Evolutionary conservation across 441 rosid species (phyloP), one percentile per base, ranked within the genome.

Genomic region (Viola pubescens): DNA sequence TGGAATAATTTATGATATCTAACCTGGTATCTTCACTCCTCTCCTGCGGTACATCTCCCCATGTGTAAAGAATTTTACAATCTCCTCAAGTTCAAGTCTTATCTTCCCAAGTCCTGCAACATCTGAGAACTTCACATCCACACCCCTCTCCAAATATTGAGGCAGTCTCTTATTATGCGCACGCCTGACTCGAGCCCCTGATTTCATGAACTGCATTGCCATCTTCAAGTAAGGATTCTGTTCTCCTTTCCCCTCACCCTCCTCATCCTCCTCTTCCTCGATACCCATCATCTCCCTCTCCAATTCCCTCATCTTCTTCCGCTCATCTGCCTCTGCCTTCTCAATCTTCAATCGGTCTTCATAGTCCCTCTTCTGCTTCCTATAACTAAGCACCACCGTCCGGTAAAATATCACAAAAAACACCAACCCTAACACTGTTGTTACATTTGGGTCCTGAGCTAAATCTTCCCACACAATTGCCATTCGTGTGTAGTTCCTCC

Each of bases 61-160:
- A 56, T 91, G 98, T 6, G 98, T 91, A 72, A 91, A 91, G 75
- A 91, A 91, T 77, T 91, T 91, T 56, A 91, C 95, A 48, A 91
- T 85, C 70, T 91, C 98, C 79, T 91, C 96, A 10, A 91, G 96
- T 72, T 91, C 98, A 54, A 88, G 90, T n/a, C 95, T 70, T 44
- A 91, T 91, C 67, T 88, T 91, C 72, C 98, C 96, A 70, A 91
- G 96, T n/a, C 98, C 98, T 4, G 98, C 98, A 73, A 91, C 98
- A 72, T 88, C 96, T 3, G 90, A 53, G 57, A 88, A 91, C 74
- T 85, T 91, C 57, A 91, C 98, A 66, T 88, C 96, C 66, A 86
- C 86, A 16, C 80, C 98, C 62, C 85, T 79, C 69, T 91, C 96
- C 55, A 88, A 80, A 78, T 88, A 91, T 67, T 91, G 88, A 34